Base-by-base conservation (phyloP, 1,139 yeast genomes). In the Candida glucosophila region DNA sequence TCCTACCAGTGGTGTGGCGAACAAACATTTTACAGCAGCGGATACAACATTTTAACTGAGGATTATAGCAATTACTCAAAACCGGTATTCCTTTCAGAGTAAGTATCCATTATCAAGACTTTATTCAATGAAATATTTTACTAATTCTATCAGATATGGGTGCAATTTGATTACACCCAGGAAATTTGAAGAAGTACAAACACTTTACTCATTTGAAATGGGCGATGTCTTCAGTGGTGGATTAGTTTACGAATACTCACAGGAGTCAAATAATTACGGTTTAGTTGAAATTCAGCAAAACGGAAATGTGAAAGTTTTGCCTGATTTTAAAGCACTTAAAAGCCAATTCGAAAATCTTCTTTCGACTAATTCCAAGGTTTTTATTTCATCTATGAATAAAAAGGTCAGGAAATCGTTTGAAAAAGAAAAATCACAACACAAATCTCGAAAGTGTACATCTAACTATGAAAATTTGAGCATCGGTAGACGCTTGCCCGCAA, bases 1-100 rank as follows among this genome's bases (percentile, higher is more conserved):
- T 81, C 81, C 85, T 86, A 86, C 66, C 92, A 81, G 62, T 86
- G 95, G 95, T 86, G 96, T 68, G 95, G 95, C 39, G 43, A 55
- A 23, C 73, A 90, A 15, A 52, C 73, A 31, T 85, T 65, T 61
- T 36, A 54, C 25, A 36, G 49, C 10, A 81, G 94, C 24, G 95
- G 95, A 39, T 86, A 79, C 60, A 52, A 61, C 37, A 76, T 62
- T 36, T 74, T 88, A 58, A 82, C 95, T 23, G 56, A 64, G 24
- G 82, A 80, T 40, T 83, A 81, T 54, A 37, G 64, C 28, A 71
- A 78, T 53, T 55, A 77, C 47, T 75, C 92, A 16, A 63, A 85
- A 30, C 96, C 97, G 26, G 61, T 80, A 40, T 86, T 88, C 64
- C 75, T 88, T 53, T 81, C 95, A 28, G 96, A 88, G 59, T 28